phyloP scores from a whole-genome alignment of 768 basidiomycete species.

The Megacollybia marginata region DNA sequence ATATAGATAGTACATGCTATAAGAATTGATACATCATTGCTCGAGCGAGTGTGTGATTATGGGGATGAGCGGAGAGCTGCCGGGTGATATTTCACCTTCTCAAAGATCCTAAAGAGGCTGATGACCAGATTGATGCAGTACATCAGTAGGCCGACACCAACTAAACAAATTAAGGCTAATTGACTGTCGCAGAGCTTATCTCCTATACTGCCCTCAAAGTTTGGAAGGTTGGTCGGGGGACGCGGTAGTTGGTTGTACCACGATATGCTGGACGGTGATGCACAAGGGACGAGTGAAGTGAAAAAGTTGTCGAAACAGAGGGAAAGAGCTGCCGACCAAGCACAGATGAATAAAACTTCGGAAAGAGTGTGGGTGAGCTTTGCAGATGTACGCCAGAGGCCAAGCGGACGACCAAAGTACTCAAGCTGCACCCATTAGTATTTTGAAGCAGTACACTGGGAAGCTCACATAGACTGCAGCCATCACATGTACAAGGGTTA shows the following conservation, averaged over 20 bases:
- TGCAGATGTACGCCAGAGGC: slow-evolving; percentile 84
- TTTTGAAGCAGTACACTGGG: slow-evolving; percentile 1
- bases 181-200: slow-evolving; percentile 68
- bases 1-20: too few relatives aligned
- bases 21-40: too few relatives aligned
- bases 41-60: background rate
- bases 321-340: slow-evolving; percentile 88
- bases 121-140: slow-evolving; percentile 84
- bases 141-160: slow-evolving; percentile 68
- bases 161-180: slow-evolving; percentile 68
- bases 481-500: slow-evolving; percentile 82
- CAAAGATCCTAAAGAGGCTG: slow-evolving; percentile 79
- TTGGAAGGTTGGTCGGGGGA: slow-evolving; percentile 35
- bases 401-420: slow-evolving; percentile 87
- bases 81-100: slow-evolving; percentile 77
- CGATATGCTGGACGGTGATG: slow-evolving; percentile 44
- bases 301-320: slow-evolving; percentile 91
- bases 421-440: slow-evolving; percentile 51
- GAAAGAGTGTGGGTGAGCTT: slow-evolving; percentile 83
- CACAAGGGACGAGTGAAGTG: slow-evolving; percentile 77
- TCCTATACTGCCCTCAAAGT: slow-evolving; percentile 37
- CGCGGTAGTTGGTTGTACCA: slow-evolving; percentile 75
- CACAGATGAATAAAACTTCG: slow-evolving; percentile 86
- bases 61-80: slow-evolving; percentile 9
- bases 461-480: slow-evolving; percentile 71